phyloP scores from a whole-genome alignment of 1,139 yeast species.

The Williopsis jadinii region DNA sequence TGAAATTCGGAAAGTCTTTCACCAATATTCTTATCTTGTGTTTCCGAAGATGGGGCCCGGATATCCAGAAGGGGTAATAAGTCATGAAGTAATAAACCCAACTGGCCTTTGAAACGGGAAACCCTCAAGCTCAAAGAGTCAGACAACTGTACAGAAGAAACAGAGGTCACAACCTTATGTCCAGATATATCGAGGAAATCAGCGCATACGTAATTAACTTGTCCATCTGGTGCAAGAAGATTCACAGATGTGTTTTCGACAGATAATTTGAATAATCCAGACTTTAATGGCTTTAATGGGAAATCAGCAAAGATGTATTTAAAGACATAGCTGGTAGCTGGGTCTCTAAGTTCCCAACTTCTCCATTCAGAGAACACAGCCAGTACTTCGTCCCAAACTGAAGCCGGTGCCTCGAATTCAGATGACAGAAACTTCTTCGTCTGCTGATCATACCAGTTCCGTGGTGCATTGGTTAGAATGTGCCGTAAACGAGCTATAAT shows the following conservation, averaged over 20 bases:
- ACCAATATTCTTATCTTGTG: too few species aligned
- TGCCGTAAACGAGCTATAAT: conserved; percentile 73
- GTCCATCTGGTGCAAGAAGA: conserved; percentile 14
- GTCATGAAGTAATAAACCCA: conserved; percentile 3
- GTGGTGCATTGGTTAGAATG: conserved; percentile 55
- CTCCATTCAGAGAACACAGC: conserved; percentile 75
- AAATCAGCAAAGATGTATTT: conserved; percentile 31
- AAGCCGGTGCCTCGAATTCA: conserved; percentile 34
- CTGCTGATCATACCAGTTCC: conserved; percentile 35
- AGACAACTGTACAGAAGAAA: background rate
- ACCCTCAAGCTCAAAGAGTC: conserved; percentile 4
- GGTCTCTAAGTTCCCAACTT: conserved; percentile 73
- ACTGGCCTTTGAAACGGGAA: conserved; percentile 4
- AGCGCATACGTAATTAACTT: conserved; percentile 3
- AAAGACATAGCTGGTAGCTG: conserved; percentile 50
- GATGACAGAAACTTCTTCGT: conserved; percentile 15
- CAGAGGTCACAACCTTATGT: background rate
- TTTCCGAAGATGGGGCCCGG: too few species aligned
- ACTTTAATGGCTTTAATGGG: background rate
- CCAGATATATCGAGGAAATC: conserved; percentile 9
- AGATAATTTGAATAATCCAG: conserved; percentile 5
- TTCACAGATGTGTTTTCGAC: conserved; percentile 7
- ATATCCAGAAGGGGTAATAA: conserved; percentile 3
- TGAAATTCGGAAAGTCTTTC: conserved; percentile 1
- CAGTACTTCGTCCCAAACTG: conserved; percentile 49